phyloP scores from a whole-genome alignment of 179 eudicot genomes.

The Amaranthus tricolor region DNA sequence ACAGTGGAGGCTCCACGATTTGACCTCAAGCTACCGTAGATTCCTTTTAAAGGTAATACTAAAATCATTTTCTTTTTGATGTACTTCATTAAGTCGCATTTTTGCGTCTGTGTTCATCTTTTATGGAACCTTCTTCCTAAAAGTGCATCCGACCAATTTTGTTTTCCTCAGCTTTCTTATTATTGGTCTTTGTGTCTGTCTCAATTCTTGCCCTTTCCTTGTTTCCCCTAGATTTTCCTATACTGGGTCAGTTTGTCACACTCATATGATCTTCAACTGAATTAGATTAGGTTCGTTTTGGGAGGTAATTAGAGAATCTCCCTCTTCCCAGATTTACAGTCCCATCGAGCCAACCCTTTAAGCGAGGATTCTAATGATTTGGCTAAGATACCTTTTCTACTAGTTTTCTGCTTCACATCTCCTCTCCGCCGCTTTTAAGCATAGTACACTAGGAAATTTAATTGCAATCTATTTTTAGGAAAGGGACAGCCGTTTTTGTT shows the following conservation, averaged over 20 bases:
- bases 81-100: not conserved
- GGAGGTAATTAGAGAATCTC: not conserved
- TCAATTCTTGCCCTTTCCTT: not conserved
- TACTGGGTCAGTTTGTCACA: not conserved
- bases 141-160: not conserved
- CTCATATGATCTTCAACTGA: not conserved
- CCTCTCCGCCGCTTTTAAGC: not conserved
- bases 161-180: not conserved
- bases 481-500: no score
- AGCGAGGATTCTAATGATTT: no score
- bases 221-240: not conserved
- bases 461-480: no score
- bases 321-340: not conserved
- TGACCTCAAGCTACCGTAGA: conserved; percentile 61
- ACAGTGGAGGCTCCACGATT: conserved; percentile 74
- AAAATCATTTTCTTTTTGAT: not conserved
- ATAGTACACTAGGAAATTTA: no score
- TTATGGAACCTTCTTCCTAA: not conserved
- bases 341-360: not conserved
- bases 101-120: conserved; percentile 1
- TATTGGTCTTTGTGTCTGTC: not conserved
- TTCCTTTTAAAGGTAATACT: conserved; percentile 61
- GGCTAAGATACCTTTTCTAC: not conserved
- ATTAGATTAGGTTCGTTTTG: no score
- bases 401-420: not conserved